Evolutionary conservation across 495 filamentous ascomycete genomes (phyloP), one percentile per base, ranked within the genome.

Genomic region (Paragyromitra xinjiangensis): DNA sequence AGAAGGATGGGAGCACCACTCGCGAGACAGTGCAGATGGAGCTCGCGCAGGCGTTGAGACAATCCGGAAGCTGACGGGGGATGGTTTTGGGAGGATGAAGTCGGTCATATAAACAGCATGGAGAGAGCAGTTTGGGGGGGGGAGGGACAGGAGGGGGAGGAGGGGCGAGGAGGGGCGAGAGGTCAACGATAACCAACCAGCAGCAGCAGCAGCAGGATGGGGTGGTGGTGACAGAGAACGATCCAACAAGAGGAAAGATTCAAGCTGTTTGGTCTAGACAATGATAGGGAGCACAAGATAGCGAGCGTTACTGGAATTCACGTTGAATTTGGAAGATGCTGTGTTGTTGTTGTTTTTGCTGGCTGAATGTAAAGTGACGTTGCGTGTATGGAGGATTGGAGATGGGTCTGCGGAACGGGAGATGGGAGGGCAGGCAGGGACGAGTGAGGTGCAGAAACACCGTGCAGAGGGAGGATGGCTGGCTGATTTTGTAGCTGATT

Each of bases 91-190:
- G 58, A 71, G 61, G 66, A 45, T 78, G 65, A 66, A 71, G 77
- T 78, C 77, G 65, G 77, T 78, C 77, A 78, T 78, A 78, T 78
- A 78, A 78, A 78, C 64, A 64, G 77, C 77, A 78, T 78, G 48
- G 65, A 78, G 73, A 63, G 64, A 58, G 51, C 6, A 26, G 40
- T 34, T 50, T 73, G 48, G 44, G 67, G 72, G 67, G 72, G 22
- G 73, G 74, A 24, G 62, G 44, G 37, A 39, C 50, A 42, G 69
- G 44, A 42, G 37, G 45, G 50, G 62, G 53, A 51, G 45, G 51
- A 59, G 50, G 63, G 62, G 63, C 40, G 53, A 40, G 68, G 73
- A 76, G 73, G 63, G 75, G 71, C 64, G 50, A 48, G 16, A 78
- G 42, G 61, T 55, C 37, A 71, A 50, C 22, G 62, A 59, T 45